phyloP scores from a whole-genome alignment of 2,329 filamentous ascomycete species.

The Endoconidiophora polonica region DNA sequence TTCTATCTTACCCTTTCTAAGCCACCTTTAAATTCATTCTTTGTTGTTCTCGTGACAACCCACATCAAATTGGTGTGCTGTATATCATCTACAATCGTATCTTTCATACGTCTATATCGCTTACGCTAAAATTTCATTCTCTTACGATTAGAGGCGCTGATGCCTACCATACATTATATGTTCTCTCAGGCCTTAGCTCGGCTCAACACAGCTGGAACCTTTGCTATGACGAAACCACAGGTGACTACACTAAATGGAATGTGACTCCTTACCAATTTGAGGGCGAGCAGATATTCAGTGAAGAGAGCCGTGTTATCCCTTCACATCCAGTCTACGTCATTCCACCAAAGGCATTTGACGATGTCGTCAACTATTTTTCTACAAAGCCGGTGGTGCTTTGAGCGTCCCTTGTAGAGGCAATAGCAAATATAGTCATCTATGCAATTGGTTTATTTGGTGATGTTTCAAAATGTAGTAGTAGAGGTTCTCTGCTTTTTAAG shows the following conservation, averaged over 20 bases:
- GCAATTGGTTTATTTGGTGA: neutral
- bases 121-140: neutral
- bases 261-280: conserved; percentile 4
- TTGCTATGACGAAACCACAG: conserved; percentile 15
- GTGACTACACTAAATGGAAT: conserved; percentile 9
- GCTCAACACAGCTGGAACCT: conserved; percentile 54
- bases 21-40: neutral
- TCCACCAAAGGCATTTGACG: conserved; percentile 50
- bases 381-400: conserved; percentile 40
- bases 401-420: conserved; percentile 5
- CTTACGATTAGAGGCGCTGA: conserved; percentile 46
- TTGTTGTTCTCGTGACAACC: conserved; percentile 3
- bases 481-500: neutral
- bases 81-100: neutral
- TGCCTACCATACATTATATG: conserved; percentile 87
- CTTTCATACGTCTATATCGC: neutral
- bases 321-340: conserved; percentile 79
- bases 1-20: neutral
- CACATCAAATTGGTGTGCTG: conserved; percentile 4
- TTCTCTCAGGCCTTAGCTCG: conserved; percentile 68
- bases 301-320: conserved; percentile 49
- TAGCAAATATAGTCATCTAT: neutral
- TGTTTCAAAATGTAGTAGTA: neutral
- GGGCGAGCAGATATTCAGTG: conserved; percentile 42
- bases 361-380: conserved; percentile 48